Base-by-base conservation (phyloP, 345 rosid species). In the Cardiospermum halicacabum region DNA sequence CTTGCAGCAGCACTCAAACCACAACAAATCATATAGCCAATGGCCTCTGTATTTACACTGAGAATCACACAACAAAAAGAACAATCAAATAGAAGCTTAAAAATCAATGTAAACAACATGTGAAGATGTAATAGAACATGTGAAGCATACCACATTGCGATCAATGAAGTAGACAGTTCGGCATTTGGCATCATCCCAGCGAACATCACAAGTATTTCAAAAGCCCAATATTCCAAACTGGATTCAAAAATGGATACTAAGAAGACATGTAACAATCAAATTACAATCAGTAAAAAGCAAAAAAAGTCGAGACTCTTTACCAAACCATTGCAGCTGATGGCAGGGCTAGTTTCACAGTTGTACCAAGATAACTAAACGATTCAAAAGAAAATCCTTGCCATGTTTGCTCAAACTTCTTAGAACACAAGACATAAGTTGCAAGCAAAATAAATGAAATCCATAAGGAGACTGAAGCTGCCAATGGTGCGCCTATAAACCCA, bases 291-390 rank as follows among this genome's bases (percentile, higher is more conserved):
- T 34, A 7, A 34, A 30, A 37, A 56, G 2, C 2, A 13, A 58
- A 5, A 5, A 49, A 19, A 37, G 24, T 3, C 40, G 15, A 43
- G 1, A 64, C 88, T 74, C n/a, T n/a, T n/a, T 78, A 88, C 91
- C 94, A 89, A n/a, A 81, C 77, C 97, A 91, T 86, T 66, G 85
- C 89, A 11, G 91, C 88, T 2, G 93, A 88, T 47, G 85, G 87
- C 70, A 86, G 54, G 32, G 89, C 91, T n/a, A 86, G 58, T 59
- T 70, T 85, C 64, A 84, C 62, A 82, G 75, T 76, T 3, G 57
- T 0, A 0, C 65, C 40, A 5, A 84, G 31, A 68, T 72, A 72
- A 37, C 57, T 22, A 32, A 79, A 65, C 15, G 93, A 64, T 67
- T 80, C 81, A 0, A 47, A 47, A 0, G 89, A 77, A 56, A 84